Evolutionary conservation across 1,284 basidiomycete species (phyloP), one percentile per base, ranked within the genome.

Genomic region (Heterobasidion annosum): DNA sequence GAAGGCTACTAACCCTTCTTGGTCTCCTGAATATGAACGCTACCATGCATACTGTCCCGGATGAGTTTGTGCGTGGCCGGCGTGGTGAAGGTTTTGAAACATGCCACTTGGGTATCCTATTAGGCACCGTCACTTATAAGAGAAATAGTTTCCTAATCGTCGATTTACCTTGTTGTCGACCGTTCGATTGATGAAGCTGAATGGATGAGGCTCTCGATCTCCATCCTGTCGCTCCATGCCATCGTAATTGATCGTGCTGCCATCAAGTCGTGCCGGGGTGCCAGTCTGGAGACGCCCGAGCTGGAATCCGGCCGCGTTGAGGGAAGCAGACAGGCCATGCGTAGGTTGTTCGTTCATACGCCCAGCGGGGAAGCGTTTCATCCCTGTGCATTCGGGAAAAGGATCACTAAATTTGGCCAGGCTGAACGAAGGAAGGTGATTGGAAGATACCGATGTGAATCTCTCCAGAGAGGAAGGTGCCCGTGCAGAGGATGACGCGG

Each of bases 221-320:
- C 87, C 88, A 3, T 74, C 67, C 65, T 91, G 88, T 52, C 65
- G 68, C 33, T 67, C 72, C 62, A 92, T 69, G 7, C 71, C 74
- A 7, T 68, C 68, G 57, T 88, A 92, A 62, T 89, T 69, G 51
- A 95, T 91, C 3, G 85, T 86, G 4, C 70, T 74, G 33, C 78
- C 79, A 48, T 83, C 82, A 7, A 96, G 72, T 7, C 93, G 75
- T 1, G 93, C 90, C 13, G 93, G 93, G 0, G 93, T 96, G 2
- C 93, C 93, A 0, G 93, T 96, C 72, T 95, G 92, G 52, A 95
- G 73, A 8, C 93, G 79, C 1, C 86, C 85, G 2, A 95, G 82
- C 60, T 79, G 76, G 68, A 96, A 93, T 0, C 91, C 90, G 7
- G 90, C 89, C 6, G 74, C 67, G 4, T 75, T 72, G 4, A 96